Evolutionary conservation across 2,329 filamentous ascomycete species (phyloP).

Genomic region (Alternaria arborescens): DNA sequence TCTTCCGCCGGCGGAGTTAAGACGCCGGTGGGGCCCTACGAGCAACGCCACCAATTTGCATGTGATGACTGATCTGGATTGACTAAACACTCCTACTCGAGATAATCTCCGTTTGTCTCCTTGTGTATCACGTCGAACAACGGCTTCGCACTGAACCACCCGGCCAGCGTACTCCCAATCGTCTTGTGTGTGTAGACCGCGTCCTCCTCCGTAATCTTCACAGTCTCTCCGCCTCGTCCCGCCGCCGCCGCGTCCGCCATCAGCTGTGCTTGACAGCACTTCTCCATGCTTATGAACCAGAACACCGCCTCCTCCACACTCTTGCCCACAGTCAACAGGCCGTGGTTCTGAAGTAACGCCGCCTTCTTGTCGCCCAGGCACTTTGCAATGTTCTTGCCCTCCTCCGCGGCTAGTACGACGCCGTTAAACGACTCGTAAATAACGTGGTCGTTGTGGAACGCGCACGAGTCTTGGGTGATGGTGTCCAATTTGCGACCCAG

Average conservation of each 20-base stretch:
- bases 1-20: neutral
- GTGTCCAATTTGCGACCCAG: constrained; percentile 68
- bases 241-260: constrained; percentile 64
- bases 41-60: neutral
- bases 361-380: constrained; percentile 61
- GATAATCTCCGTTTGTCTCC: constrained; percentile 66
- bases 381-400: constrained; percentile 62
- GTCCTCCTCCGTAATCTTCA: constrained; percentile 74
- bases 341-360: constrained; percentile 64
- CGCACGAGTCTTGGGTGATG: constrained; percentile 66
- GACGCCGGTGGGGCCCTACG: too few species aligned
- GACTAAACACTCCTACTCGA: constrained; percentile 49
- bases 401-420: constrained; percentile 61
- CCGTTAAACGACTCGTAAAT: constrained; percentile 64
- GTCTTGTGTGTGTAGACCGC: constrained; percentile 72
- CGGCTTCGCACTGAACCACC: constrained; percentile 75
- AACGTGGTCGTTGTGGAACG: constrained; percentile 63
- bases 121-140: constrained; percentile 74
- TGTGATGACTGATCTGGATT: neutral
- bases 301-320: constrained; percentile 62
- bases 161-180: constrained; percentile 67
- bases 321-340: constrained; percentile 59
- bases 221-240: constrained; percentile 69
- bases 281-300: constrained; percentile 64
- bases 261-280: constrained; percentile 63